Conservation (phyloP, 208 protist species). For the Strigomonas galati region DNA sequence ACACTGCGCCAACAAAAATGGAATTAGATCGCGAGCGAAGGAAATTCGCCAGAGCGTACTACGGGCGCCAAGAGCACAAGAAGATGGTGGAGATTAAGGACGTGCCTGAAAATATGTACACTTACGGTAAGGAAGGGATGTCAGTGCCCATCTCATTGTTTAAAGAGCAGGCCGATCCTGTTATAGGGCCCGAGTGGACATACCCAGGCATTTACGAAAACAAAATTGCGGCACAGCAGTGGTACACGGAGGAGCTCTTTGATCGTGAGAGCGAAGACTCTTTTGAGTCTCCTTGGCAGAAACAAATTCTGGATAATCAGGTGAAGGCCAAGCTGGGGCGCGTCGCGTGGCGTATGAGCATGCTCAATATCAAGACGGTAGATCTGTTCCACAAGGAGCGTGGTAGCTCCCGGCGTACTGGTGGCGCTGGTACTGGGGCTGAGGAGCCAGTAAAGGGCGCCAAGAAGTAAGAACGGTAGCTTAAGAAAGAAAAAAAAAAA, state of each 20-base stretch:
- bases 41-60: slow-evolving; percentile 64
- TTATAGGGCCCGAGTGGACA: slow-evolving; percentile 89
- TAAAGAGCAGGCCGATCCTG: slow-evolving; percentile 84
- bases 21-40: slow-evolving; percentile 75
- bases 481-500: slow-evolving; percentile 23
- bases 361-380: slow-evolving; percentile 75
- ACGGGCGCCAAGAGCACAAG: slow-evolving; percentile 69
- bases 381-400: slow-evolving; percentile 88
- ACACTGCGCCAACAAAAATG: slow-evolving; percentile 68
- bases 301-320: slow-evolving; percentile 82
- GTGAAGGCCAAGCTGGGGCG: slow-evolving; percentile 65
- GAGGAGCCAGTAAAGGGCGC: slow-evolving; percentile 12
- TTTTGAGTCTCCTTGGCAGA: slow-evolving; percentile 84
- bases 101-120: slow-evolving; percentile 90
- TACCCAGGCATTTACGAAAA: slow-evolving; percentile 92
- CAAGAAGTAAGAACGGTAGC: slow-evolving; percentile 10
- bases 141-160: slow-evolving; percentile 87
- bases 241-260: slow-evolving; percentile 84
- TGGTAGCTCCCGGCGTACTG: slow-evolving; percentile 60
- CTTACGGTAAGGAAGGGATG: slow-evolving; percentile 92
- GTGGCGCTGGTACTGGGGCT: slow-evolving; percentile 29
- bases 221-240: slow-evolving; percentile 82
- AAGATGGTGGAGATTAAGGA: slow-evolving; percentile 84
- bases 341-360: slow-evolving; percentile 72
- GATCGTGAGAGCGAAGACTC: slow-evolving; percentile 51